phyloP scores from a whole-genome alignment of 169 alveolate genomes.

The Eimeria acervulina region DNA sequence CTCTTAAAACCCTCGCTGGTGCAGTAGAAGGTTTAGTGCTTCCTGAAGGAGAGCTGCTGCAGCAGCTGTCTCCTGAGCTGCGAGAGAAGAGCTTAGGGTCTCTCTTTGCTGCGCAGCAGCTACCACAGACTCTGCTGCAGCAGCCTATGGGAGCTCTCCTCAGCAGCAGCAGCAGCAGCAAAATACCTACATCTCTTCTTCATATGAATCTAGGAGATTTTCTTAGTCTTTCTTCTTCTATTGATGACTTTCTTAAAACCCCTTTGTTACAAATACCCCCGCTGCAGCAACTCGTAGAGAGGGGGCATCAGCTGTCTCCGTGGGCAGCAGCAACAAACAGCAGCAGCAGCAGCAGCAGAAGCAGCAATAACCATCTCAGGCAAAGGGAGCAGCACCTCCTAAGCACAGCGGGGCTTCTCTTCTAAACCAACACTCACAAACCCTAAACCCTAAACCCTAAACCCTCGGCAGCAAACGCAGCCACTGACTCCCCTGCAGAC shows the following conservation, averaged over 20 bases:
- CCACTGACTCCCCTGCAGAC: background rate
- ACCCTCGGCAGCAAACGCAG: background rate
- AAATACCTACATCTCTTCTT: background rate
- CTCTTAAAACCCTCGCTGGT: background rate
- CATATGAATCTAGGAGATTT: background rate
- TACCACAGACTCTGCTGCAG: background rate
- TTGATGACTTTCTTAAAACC: background rate
- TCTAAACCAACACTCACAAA: background rate
- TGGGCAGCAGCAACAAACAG: background rate
- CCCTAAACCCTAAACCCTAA: constrained; percentile 31
- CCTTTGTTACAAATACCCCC: background rate
- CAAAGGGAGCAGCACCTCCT: background rate
- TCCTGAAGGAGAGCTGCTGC: background rate
- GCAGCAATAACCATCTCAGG: background rate
- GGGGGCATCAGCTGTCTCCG: background rate
- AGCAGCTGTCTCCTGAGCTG: background rate
- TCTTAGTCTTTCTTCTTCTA: background rate
- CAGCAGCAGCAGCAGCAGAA: constrained; percentile 48
- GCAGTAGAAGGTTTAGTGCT: constrained; percentile 1
- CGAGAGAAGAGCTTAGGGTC: background rate
- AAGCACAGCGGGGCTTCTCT: background rate
- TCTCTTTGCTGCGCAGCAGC: background rate
- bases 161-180: background rate
- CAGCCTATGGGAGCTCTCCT: background rate
- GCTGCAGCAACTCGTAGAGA: background rate